Evolutionary conservation across 1,284 basidiomycete genomes (phyloP).

Genomic region (Volvariella volvacea): DNA sequence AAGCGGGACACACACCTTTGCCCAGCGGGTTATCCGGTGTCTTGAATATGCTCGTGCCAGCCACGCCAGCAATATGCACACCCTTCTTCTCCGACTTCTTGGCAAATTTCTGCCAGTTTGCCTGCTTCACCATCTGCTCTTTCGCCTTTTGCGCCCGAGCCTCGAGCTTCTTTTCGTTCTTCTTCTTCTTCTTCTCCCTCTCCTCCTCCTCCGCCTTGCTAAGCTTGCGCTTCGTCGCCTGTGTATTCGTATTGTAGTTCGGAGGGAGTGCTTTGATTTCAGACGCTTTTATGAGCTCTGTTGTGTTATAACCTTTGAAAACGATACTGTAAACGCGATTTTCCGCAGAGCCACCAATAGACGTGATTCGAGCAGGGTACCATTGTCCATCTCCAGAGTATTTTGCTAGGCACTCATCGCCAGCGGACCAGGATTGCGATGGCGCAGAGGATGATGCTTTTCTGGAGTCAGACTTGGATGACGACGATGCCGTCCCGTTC

Average conservation of each 20-base stretch:
- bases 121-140: conserved; percentile 85
- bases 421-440: conserved; percentile 63
- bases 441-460: conserved; percentile 44
- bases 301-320: conserved; percentile 93
- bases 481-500: conserved; percentile 46
- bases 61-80: conserved; percentile 78
- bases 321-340: conserved; percentile 89
- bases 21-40: conserved; percentile 93
- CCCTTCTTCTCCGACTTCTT: conserved; percentile 97
- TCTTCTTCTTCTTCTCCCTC: conserved; percentile 88
- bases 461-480: conserved; percentile 50
- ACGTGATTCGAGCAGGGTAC: conserved; percentile 90
- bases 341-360: conserved; percentile 79
- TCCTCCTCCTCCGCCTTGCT: conserved; percentile 82
- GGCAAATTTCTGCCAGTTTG: conserved; percentile 96
- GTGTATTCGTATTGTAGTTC: conserved; percentile 36
- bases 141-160: conserved; percentile 82
- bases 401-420: conserved; percentile 90
- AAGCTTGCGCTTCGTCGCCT: conserved; percentile 69
- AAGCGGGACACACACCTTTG: conserved; percentile 48
- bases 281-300: conserved; percentile 77
- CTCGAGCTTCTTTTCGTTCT: conserved; percentile 94
- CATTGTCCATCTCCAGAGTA: conserved; percentile 86
- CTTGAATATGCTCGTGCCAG: conserved; percentile 92
- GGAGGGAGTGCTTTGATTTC: conserved; percentile 69